phyloP scores from a whole-genome alignment of 306 rosid species.

The Lagenaria siceraria region DNA sequence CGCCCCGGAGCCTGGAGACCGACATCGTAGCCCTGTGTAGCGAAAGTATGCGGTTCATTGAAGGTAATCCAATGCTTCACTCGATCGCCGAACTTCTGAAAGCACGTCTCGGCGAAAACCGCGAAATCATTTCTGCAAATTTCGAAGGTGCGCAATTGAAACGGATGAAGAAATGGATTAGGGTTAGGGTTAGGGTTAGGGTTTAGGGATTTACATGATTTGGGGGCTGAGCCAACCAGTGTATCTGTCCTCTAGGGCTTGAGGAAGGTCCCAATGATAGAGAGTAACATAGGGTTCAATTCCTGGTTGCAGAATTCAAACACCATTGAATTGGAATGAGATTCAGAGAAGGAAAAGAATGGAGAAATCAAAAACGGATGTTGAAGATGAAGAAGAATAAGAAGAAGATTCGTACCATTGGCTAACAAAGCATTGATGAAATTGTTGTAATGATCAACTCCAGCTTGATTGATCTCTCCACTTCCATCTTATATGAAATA shows the following conservation, averaged over 20 bases:
- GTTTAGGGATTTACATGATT: conserved; percentile 52
- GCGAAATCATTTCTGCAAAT: conserved; percentile 62
- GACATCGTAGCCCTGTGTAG: conserved; percentile 72
- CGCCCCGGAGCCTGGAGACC: conserved; percentile 90
- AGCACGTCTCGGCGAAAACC: conserved; percentile 66
- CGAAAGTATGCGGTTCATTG: conserved; percentile 80
- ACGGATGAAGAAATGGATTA: neutral
- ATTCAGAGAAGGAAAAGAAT: neutral
- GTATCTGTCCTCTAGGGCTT: conserved; percentile 73
- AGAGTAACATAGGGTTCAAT: conserved; percentile 84
- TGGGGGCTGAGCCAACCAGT: conserved; percentile 70
- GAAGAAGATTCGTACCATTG: conserved; percentile 29
- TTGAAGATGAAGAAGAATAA: neutral
- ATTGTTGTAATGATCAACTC: conserved; percentile 73
- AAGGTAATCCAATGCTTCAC: conserved; percentile 95
- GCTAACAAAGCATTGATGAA: conserved; percentile 70
- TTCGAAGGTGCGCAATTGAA: conserved; percentile 1
- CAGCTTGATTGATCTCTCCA: conserved; percentile 64
- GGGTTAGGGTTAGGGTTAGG: neutral
- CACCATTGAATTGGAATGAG: neutral
- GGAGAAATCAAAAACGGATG: neutral
- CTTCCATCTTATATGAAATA: conserved; percentile 39
- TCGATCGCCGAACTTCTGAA: conserved; percentile 81
- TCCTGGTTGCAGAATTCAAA: conserved; percentile 21
- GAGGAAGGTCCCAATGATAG: conserved; percentile 96